Percentiles rank a stretch among this genome's conserved stretches.
phyloP scores from a whole-genome alignment of 306 rosid genomes.

The Dryas octopetala region DNA sequence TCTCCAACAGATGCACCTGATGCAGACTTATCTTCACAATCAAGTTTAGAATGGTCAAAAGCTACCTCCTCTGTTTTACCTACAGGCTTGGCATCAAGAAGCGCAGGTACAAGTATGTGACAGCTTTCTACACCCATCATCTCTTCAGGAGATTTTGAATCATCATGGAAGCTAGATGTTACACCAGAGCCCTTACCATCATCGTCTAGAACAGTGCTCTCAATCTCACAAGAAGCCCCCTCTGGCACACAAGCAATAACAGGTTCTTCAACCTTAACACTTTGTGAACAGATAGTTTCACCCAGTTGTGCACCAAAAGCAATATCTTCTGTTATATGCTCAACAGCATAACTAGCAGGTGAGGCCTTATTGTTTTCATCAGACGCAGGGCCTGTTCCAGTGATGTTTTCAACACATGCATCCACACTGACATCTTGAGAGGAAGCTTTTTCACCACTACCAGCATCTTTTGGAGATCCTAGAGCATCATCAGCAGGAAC shows the following conservation, averaged over 20 bases:
- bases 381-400: background rate
- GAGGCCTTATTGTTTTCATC: conserved; percentile 1
- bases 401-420: background rate
- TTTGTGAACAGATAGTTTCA: background rate
- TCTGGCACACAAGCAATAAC: conserved; percentile 17
- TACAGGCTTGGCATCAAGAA: conserved; percentile 12
- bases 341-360: background rate
- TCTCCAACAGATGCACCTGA: conserved; percentile 20
- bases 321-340: background rate
- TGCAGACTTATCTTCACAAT: conserved; percentile 8
- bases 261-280: conserved; percentile 5
- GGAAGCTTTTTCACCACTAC: background rate
- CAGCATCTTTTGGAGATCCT: conserved; percentile 17
- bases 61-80: conserved; percentile 4
- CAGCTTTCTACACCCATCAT: background rate
- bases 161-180: conserved; percentile 24
- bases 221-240: conserved; percentile 25
- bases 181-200: conserved; percentile 17
- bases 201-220: conserved; percentile 18
- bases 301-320: conserved; percentile 15
- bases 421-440: conserved; percentile 4
- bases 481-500: conserved; percentile 4
- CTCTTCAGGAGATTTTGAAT: conserved; percentile 23
- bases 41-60: background rate
- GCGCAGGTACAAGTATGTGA: background rate